Conservation (phyloP, 1,284 basidiomycete genomes). For the Sanguinoderma infundibulare region DNA sequence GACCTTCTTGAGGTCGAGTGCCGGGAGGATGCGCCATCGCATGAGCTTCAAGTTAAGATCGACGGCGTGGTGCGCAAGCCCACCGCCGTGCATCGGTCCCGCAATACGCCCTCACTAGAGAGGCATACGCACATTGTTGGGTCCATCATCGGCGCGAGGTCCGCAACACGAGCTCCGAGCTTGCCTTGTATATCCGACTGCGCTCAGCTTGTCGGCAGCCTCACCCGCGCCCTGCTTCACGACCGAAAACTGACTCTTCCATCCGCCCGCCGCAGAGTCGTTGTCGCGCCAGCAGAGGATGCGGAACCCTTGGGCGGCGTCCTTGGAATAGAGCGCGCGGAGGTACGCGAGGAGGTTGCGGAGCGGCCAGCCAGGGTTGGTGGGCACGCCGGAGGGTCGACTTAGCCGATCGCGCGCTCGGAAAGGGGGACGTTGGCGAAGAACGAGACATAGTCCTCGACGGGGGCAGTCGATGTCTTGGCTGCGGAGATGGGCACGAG, state of each 20-base stretch:
- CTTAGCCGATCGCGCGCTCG: slow-evolving; percentile 74
- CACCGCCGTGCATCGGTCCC: slow-evolving; percentile 31
- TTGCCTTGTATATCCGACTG: slow-evolving; percentile 88
- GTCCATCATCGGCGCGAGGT: slow-evolving; percentile 96
- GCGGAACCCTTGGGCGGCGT: slow-evolving; percentile 48
- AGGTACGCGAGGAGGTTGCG: slow-evolving; percentile 91
- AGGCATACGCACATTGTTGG: slow-evolving; percentile 61
- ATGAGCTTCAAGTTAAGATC: slow-evolving; percentile 98
- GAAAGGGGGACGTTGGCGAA: slow-evolving; percentile 47
- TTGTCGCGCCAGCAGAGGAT: slow-evolving; percentile 79
- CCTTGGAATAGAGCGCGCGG: slow-evolving; percentile 53
- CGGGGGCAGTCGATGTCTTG: slow-evolving; percentile 47
- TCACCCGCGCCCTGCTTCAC: slow-evolving; percentile 41
- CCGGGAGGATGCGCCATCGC: slow-evolving; percentile 95
- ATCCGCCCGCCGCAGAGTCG: slow-evolving; percentile 46
- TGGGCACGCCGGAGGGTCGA: slow-evolving; percentile 82
- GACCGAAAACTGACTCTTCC: slow-evolving; percentile 67
- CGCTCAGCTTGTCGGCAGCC: slow-evolving; percentile 47
- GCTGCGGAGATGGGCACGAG: slow-evolving; percentile 49
- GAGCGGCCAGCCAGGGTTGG: slow-evolving; percentile 92
- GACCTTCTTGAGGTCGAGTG: slow-evolving; percentile 88
- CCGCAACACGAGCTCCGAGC: slow-evolving; percentile 86
- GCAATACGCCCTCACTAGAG: too few relatives aligned
- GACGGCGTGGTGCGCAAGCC: slow-evolving; percentile 94
- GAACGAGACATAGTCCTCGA: slow-evolving; percentile 62